Conservation (phyloP, 2,329 filamentous ascomycete species). For the Arthrobotrys pseudoclavata region DNA sequence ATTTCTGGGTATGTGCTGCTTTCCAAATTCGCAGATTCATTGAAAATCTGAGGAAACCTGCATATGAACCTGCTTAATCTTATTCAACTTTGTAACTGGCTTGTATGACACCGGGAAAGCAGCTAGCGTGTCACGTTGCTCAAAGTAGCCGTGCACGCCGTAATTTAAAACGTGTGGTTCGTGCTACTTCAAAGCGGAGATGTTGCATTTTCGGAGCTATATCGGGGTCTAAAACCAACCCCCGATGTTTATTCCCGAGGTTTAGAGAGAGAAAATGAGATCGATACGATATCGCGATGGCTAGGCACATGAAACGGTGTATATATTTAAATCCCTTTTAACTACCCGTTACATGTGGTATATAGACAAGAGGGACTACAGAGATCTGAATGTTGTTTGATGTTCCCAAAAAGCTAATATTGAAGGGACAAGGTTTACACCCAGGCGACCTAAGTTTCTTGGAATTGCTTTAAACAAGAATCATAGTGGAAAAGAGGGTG, state of each 20-base stretch:
- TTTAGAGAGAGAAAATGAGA: neutral
- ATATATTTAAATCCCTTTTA: neutral
- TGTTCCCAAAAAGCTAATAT: neutral
- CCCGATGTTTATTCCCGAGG: neutral
- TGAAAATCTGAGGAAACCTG: conserved; percentile 12
- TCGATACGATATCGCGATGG: neutral
- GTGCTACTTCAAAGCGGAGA: conserved; percentile 38
- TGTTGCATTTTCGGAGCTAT: conserved; percentile 50
- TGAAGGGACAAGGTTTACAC: neutral
- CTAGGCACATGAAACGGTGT: conserved; percentile 5
- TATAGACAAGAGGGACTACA: neutral
- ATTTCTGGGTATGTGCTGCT: neutral
- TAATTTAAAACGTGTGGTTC: conserved; percentile 1
- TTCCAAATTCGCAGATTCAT: conserved; percentile 18
- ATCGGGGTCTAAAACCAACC: neutral
- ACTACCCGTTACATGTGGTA: conserved; percentile 11
- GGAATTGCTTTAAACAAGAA: conserved; percentile 12
- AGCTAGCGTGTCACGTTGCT: conserved; percentile 34
- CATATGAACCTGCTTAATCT: conserved; percentile 7
- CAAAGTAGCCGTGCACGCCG: conserved; percentile 18
- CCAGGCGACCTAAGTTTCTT: neutral
- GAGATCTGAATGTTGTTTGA: too few species aligned
- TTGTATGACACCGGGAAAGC: conserved; percentile 28
- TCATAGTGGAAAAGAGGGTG: conserved; percentile 52
- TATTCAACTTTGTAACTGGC: neutral